Conservation (phyloP, 2,329 filamentous ascomycete genomes). For the Didymosphaeria variabile region DNA sequence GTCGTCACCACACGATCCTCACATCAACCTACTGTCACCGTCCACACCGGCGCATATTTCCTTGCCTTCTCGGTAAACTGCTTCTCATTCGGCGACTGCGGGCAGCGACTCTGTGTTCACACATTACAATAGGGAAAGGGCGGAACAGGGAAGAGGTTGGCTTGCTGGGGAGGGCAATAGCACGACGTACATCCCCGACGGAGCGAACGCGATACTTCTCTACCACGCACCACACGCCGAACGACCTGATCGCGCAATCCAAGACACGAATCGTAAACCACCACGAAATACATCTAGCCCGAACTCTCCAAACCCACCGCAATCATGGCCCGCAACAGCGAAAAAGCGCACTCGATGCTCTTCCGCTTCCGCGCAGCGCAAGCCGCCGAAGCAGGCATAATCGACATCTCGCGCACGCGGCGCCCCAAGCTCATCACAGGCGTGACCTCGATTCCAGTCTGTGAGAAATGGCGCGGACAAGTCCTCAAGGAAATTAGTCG, state of each 20-base stretch:
- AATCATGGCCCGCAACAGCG: conserved; percentile 84
- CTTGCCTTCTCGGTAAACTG: conserved; percentile 14
- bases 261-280: not conserved
- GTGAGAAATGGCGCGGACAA: conserved; percentile 98
- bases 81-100: conserved; percentile 36
- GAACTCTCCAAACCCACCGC: conserved; percentile 22
- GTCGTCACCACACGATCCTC: conserved; percentile 23
- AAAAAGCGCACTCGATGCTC: conserved; percentile 99
- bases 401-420: conserved; percentile 88
- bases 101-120: conserved; percentile 34
- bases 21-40: conserved; percentile 22
- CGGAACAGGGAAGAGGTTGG: not conserved
- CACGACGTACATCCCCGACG: conserved; percentile 8
- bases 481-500: conserved; percentile 96
- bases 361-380: conserved; percentile 99
- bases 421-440: conserved; percentile 92
- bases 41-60: conserved; percentile 21
- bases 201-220: not conserved
- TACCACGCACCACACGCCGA: not conserved
- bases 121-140: conserved; percentile 3
- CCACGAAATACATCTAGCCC: conserved; percentile 2
- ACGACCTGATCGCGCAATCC: not conserved
- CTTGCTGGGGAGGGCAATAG: not conserved
- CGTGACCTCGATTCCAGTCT: conserved; percentile 81
- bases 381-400: conserved; percentile 93